Percentiles rank a stretch among this genome's conserved stretches.
Conservation (phyloP, 2,329 filamentous ascomycete species). For the Aspergillus thermomutatus region DNA sequence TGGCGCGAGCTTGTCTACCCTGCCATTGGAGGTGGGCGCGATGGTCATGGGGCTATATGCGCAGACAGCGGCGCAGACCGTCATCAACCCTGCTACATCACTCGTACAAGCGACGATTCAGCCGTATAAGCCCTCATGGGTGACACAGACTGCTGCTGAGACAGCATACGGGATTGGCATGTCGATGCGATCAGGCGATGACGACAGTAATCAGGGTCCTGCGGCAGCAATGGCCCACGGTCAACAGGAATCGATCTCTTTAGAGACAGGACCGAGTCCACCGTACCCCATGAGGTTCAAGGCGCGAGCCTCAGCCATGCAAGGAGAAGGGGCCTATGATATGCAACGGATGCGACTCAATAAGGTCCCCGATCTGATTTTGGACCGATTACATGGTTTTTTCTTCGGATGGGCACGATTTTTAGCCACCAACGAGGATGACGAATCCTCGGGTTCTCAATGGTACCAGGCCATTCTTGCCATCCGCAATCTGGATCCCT, state of each 20-base stretch:
- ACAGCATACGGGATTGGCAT: conserved; percentile 23
- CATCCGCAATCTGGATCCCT: conserved; percentile 44
- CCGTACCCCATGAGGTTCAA: conserved; percentile 31
- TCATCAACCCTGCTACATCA: conserved; percentile 21
- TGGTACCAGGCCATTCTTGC: conserved; percentile 62
- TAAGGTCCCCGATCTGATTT: conserved; percentile 52
- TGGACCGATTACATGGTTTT: conserved; percentile 55
- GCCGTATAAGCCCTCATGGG: conserved; percentile 26
- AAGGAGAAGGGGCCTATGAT: conserved; percentile 39
- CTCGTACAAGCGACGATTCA: conserved; percentile 25
- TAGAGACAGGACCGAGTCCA: conserved; percentile 30
- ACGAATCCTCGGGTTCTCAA: conserved; percentile 32
- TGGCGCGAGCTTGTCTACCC: conserved; percentile 61
- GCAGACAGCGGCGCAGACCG: conserved; percentile 26
- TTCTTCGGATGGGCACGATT: conserved; percentile 63
- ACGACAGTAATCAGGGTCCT: neutral
- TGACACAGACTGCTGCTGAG: conserved; percentile 30
- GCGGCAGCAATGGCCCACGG: neutral
- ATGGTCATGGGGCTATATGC: conserved; percentile 45
- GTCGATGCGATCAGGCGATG: neutral
- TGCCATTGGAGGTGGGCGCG: conserved; percentile 63
- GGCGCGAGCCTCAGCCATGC: conserved; percentile 45
- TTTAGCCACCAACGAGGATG: conserved; percentile 29
- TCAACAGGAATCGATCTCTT: conserved; percentile 1
- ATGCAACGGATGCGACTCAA: conserved; percentile 55